These are phyloP conservation scores for Stellera chamaejasme DNA, from an alignment of 345 rosid species.

Conservation along the genomic window DNA sequence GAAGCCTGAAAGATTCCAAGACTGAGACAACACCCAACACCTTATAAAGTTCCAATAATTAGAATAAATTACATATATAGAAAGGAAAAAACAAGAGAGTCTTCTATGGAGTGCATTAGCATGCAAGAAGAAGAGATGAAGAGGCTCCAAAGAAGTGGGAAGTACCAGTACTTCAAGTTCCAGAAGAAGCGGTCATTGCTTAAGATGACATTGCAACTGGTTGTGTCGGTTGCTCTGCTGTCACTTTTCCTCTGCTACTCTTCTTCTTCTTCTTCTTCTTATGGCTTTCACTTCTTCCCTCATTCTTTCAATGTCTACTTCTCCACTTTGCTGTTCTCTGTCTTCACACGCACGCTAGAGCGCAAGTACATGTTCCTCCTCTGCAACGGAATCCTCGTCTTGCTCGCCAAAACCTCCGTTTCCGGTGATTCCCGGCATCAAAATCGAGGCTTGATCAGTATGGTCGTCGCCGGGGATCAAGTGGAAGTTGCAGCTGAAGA, in stretches of 20 bases:
- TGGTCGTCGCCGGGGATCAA: too few species aligned
- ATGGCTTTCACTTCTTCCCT: constrained; percentile 22
- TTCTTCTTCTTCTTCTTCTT: constrained; percentile 18
- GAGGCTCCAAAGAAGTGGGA: constrained; percentile 1
- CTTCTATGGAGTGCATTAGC: constrained; percentile 2
- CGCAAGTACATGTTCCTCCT: constrained; percentile 49
- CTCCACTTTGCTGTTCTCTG: constrained; percentile 28
- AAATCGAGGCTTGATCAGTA: background rate
- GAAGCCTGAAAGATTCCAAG: background rate
- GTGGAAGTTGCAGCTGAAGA: too few species aligned
- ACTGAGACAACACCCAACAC: background rate
- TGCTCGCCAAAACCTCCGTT: constrained; percentile 26
- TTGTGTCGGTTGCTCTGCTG: constrained; percentile 19
- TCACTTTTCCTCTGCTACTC: constrained; percentile 29
- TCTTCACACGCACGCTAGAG: constrained; percentile 27
- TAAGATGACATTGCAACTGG: constrained; percentile 17
- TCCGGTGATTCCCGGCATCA: constrained; percentile 6
- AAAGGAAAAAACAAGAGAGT: background rate
- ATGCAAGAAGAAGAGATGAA: background rate
- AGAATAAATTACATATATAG: background rate
- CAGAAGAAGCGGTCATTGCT: constrained; percentile 6
- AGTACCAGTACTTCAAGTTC: background rate
- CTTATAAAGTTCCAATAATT: background rate
- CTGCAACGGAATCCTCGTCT: constrained; percentile 49
- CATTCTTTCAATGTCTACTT: constrained; percentile 24